Evolutionary conservation across 1,284 basidiomycete genomes (phyloP).

Genomic region (Meira nashicola): DNA sequence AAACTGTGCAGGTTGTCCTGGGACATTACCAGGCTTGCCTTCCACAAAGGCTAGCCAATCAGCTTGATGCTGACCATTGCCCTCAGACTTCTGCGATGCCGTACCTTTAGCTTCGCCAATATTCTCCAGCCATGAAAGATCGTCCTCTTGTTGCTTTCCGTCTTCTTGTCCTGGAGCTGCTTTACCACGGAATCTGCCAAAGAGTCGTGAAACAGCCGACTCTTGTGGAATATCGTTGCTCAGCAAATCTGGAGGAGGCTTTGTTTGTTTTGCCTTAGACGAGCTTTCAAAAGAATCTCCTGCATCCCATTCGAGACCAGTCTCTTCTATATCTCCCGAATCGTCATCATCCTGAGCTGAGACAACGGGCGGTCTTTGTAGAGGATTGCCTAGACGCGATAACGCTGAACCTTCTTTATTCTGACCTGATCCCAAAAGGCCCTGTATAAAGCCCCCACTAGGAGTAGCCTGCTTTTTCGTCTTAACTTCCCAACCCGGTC

Average conservation of each 20-base stretch:
- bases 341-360: slow-evolving; percentile 5
- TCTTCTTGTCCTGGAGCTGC: not conserved
- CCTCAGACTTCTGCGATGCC: not conserved
- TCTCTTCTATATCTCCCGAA: slow-evolving; percentile 3
- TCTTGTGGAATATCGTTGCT: not conserved
- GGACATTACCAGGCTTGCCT: too few species aligned
- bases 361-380: slow-evolving; percentile 3
- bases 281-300: not conserved
- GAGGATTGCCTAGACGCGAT: not conserved
- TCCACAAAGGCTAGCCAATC: slow-evolving; percentile 6
- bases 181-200: slow-evolving; percentile 1
- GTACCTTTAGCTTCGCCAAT: not conserved
- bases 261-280: not conserved
- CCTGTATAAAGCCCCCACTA: not conserved
- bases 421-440: not conserved
- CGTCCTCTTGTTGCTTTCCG: slow-evolving; percentile 1
- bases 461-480: slow-evolving; percentile 1
- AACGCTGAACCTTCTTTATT: not conserved
- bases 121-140: slow-evolving; percentile 8
- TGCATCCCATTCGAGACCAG: slow-evolving; percentile 7
- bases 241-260: not conserved
- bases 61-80: not conserved
- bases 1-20: not conserved
- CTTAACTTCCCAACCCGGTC: slow-evolving; percentile 7
- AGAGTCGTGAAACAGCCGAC: not conserved